phyloP scores from a whole-genome alignment of 2,329 filamentous ascomycete species.

The Pezicula rhizophila region DNA sequence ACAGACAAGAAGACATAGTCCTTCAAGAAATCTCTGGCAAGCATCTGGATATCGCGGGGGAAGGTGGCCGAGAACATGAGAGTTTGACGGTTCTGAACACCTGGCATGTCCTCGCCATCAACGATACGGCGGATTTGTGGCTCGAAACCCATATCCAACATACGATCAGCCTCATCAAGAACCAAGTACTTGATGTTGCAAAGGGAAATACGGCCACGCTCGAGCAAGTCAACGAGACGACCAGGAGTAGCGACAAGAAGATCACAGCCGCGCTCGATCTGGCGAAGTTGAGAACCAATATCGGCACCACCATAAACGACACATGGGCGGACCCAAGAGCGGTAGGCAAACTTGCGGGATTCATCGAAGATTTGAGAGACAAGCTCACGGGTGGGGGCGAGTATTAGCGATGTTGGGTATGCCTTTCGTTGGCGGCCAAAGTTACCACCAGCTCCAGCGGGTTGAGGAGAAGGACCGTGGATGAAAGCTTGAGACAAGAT shows the following conservation, averaged over 20 bases:
- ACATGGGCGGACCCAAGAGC: slow-evolving; percentile 96
- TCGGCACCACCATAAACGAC: slow-evolving; percentile 99
- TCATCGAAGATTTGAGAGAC: slow-evolving; percentile 99
- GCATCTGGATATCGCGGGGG: slow-evolving; percentile 98
- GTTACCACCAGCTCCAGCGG: slow-evolving; percentile 58
- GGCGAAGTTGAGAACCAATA: slow-evolving; percentile 94
- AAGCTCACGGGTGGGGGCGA: slow-evolving; percentile 95
- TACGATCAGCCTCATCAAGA: slow-evolving; percentile 97
- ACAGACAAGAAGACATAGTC: slow-evolving; percentile 99
- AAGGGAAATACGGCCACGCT: slow-evolving; percentile 95
- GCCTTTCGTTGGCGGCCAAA: slow-evolving; percentile 96
- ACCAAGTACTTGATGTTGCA: slow-evolving; percentile 99
- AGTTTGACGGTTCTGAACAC: slow-evolving; percentile 77
- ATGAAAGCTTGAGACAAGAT: slow-evolving; percentile 97
- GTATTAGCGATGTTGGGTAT: slow-evolving; percentile 90
- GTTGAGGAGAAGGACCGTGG: slow-evolving; percentile 70
- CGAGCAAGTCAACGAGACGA: slow-evolving; percentile 94
- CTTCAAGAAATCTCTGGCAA: slow-evolving; percentile 96
- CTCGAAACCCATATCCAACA: slow-evolving; percentile 99
- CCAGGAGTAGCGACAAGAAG: slow-evolving; percentile 94
- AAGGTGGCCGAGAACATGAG: slow-evolving; percentile 99
- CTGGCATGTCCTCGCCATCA: slow-evolving; percentile 96
- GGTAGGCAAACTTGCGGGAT: slow-evolving; percentile 95
- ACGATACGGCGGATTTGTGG: slow-evolving; percentile 98
- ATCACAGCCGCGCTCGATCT: slow-evolving; percentile 97